Evolutionary conservation across 805 yeast genomes (phyloP).

Genomic region (Komagataella pseudopastoris): DNA sequence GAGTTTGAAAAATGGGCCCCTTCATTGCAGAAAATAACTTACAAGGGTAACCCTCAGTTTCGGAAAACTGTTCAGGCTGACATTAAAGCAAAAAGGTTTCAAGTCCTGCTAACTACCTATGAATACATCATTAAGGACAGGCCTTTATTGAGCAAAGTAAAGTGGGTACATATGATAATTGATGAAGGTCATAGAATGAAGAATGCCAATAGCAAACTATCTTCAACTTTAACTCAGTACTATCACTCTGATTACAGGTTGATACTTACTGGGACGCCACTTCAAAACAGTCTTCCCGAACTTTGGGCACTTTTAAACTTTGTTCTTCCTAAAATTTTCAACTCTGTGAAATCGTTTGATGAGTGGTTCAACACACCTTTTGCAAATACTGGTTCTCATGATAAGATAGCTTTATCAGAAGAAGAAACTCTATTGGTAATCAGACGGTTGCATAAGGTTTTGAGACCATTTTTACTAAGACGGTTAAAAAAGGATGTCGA

Average conservation of each 20-base stretch:
- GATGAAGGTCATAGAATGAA: conserved; percentile 91
- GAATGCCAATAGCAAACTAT: conserved; percentile 61
- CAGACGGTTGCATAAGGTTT: conserved; percentile 75
- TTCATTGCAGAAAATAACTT: conserved; percentile 51
- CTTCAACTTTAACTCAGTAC: conserved; percentile 55
- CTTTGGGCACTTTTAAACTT: conserved; percentile 77
- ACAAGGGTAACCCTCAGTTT: conserved; percentile 66
- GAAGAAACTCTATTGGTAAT: conserved; percentile 76
- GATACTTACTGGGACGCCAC: conserved; percentile 80
- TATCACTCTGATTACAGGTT: conserved; percentile 67
- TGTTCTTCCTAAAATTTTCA: conserved; percentile 73
- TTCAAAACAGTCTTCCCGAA: conserved; percentile 76
- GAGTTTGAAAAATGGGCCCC: conserved; percentile 91
- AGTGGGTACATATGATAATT: conserved; percentile 79
- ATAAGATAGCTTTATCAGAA: conserved; percentile 68
- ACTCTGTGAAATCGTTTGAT: conserved; percentile 75
- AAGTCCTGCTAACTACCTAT: conserved; percentile 66
- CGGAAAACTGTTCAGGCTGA: conserved; percentile 55
- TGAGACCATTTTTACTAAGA: conserved; percentile 73
- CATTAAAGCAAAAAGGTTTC: conserved; percentile 56
- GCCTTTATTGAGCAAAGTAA: conserved; percentile 50
- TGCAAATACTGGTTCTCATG: conserved; percentile 75
- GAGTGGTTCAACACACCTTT: conserved; percentile 88
- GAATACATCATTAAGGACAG: conserved; percentile 74
- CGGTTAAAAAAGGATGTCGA: conserved; percentile 82